Base-by-base conservation (phyloP, 345 rosid species). In the Ceriops decandra region DNA sequence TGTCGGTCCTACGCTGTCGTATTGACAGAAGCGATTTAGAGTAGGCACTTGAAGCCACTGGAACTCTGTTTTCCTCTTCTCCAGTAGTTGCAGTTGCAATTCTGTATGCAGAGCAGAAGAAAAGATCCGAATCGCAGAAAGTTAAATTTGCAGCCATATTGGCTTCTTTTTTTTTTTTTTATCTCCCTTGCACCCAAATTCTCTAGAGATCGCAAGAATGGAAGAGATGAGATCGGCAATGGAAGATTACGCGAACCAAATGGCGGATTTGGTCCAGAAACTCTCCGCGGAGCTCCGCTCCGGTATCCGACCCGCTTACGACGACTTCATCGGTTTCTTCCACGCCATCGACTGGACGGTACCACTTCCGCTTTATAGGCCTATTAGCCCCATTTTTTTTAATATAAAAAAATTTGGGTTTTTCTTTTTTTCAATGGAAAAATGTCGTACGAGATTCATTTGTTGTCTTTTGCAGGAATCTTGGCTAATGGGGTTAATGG, bases 341-440 rank as follows among this genome's bases (percentile, higher is more conserved):
- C 90, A 95, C 78, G 98, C 99, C 60, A 87, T 91, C 52, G 86
- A 90, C 80, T 90, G 99, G 98, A 95, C 83, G 98, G 98, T 90
- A 54, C 32, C 38, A 30, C 53, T 46, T 46, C 17, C 0, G 1
- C 30, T 42, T n/a, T 10, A 6, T 33, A 64, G 16, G 13, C 13
- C 17, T 15, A 13, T 11, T 3, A 9, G 16, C 21, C 30, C 26
- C 59, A 21, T 52, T 56, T 66, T 36, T 36, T 2, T 19, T 7
- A 26, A 22, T 24, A 16, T 63, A n/a, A 9, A n/a, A 0, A 17
- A 26, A 1, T 1, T 7, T 42, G 52, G 16, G 47, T 42, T 42
- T 42, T 10, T 42, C 16, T 42, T 42, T 42, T 1, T 42, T 42
- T 42, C 3, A 10, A 10, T 38, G 47, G 47, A 42, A 42, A 2